Conservation (phyloP, 208 protist genomes). For the Leishmania arabica region DNA sequence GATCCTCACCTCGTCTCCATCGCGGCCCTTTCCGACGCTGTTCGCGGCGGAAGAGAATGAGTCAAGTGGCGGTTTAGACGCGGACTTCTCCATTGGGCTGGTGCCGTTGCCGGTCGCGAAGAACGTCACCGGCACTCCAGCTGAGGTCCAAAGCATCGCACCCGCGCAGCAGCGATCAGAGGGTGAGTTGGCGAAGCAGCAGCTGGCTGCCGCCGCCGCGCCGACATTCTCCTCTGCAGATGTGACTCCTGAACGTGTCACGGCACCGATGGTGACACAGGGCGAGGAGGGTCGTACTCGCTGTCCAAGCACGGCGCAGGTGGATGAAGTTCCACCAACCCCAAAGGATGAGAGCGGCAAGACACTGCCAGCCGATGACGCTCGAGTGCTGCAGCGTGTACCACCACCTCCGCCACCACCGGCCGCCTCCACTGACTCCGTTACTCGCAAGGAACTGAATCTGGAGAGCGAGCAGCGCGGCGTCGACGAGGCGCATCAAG, state of each 20-base stretch:
- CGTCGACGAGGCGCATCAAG: neutral
- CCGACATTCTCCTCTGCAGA: slow-evolving; percentile 1
- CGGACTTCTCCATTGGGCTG: slow-evolving; percentile 7
- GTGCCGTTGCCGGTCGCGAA: neutral
- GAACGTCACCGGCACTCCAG: neutral
- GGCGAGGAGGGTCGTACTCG: slow-evolving; percentile 12
- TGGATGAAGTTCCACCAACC: slow-evolving; percentile 40
- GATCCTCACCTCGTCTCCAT: neutral
- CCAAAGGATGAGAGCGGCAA: slow-evolving; percentile 14
- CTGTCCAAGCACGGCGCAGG: slow-evolving; percentile 22
- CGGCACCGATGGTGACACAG: slow-evolving; percentile 11
- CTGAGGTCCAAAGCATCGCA: neutral
- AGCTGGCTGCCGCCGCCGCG: neutral
- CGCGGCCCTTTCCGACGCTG: neutral
- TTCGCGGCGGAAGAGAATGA: neutral
- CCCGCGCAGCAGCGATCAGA: neutral
- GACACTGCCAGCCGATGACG: slow-evolving; percentile 28
- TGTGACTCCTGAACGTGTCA: slow-evolving; percentile 24
- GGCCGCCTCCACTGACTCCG: neutral
- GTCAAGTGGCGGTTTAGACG: neutral
- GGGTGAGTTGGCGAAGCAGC: neutral
- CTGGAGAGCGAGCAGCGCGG: neutral
- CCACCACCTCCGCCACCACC: slow-evolving; percentile 27
- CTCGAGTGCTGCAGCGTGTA: slow-evolving; percentile 31
- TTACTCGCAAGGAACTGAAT: neutral